These are phyloP conservation scores for Hyaloscypha hepaticicola DNA, from an alignment of 495 filamentous ascomycete species.

Conservation along the genomic window DNA sequence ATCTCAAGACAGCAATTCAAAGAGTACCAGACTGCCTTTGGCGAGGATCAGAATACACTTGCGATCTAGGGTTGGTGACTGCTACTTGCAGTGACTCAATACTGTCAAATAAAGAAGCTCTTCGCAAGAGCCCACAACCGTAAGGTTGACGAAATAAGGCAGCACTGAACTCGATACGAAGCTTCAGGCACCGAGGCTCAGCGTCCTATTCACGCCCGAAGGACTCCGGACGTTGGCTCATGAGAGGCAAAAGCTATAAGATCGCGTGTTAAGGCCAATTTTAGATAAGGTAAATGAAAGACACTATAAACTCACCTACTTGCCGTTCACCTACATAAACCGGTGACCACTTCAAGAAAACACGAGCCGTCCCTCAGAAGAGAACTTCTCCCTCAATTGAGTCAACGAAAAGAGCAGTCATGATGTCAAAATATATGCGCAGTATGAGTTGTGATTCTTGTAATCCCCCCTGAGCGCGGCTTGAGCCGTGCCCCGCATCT, in stretches of 20 bases:
- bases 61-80: no score
- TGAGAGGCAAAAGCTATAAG: neutral
- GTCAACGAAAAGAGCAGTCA: neutral
- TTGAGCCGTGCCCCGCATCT: neutral
- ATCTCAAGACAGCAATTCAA: no score
- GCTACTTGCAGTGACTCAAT: no score
- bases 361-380: neutral
- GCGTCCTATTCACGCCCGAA: no score
- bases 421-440: neutral
- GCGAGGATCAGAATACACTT: no score
- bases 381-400: neutral
- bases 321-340: neutral
- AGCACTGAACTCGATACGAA: no score
- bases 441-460: neutral
- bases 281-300: neutral
- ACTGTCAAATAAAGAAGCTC: no score
- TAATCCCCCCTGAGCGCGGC: neutral
- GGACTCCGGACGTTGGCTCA: neutral
- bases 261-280: neutral
- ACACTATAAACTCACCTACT: neutral
- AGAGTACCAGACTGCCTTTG: no score
- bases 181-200: no score
- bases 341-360: neutral
- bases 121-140: no score
- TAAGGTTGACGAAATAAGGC: no score